Evolutionary conservation across 1,284 basidiomycete genomes (phyloP).

Genomic region (Inonotus obliquus): DNA sequence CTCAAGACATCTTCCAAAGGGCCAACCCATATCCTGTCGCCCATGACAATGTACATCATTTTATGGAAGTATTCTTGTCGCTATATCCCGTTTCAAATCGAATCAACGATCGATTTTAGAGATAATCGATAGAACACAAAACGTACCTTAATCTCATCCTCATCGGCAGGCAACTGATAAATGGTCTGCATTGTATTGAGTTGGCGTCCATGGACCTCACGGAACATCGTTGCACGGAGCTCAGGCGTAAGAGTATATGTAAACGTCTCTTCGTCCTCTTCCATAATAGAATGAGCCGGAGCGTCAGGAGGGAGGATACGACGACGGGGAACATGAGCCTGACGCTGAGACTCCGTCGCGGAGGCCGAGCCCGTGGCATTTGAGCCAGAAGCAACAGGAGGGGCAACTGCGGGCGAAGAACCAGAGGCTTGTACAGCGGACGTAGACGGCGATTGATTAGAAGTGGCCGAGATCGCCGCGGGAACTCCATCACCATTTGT

Average conservation of each 20-base stretch:
- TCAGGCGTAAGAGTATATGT: constrained; percentile 20
- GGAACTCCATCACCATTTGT: neutral
- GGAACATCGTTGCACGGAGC: constrained; percentile 19
- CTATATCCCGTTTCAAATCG: constrained; percentile 29
- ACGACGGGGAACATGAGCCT: neutral
- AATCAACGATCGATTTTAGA: neutral
- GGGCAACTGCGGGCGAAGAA: neutral
- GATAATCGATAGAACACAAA: neutral
- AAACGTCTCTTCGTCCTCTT: constrained; percentile 12
- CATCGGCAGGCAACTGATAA: constrained; percentile 26
- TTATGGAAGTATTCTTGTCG: constrained; percentile 58
- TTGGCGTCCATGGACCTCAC: constrained; percentile 19
- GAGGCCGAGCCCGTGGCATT: neutral
- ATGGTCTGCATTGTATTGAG: constrained; percentile 21
- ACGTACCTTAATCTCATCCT: constrained; percentile 24
- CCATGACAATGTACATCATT: constrained; percentile 59
- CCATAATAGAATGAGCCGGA: constrained; percentile 3
- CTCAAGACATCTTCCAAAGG: constrained; percentile 50
- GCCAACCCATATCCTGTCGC: constrained; percentile 57
- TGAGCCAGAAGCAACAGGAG: neutral
- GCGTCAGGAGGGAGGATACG: constrained; percentile 8
- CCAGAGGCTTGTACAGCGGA: neutral
- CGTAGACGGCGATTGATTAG: neutral
- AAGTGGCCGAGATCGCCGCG: neutral
- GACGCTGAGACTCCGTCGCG: neutral